Evolutionary conservation across 2,329 filamentous ascomycete species (phyloP), one percentile per base, ranked within the genome.

Genomic region (Exserohilum rostratum): DNA sequence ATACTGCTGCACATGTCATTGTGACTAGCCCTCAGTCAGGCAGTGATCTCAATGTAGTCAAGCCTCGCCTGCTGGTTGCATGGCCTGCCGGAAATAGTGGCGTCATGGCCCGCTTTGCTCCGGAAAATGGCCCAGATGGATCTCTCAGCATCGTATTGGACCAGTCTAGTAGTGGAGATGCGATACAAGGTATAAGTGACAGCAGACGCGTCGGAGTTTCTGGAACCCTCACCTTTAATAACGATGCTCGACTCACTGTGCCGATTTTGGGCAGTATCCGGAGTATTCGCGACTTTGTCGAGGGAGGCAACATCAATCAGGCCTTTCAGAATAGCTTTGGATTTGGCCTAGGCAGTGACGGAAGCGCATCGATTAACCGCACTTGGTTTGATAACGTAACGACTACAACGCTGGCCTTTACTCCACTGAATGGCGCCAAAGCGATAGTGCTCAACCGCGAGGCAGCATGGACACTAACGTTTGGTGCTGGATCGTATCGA

Each of bases 61-160:
- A 79, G 0, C 85, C 85, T 7, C 78, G 86, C n/a, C 70, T 89
- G 18, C 76, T 87, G 10, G 66, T 75, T 6, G 86, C 86, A 7
- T 89, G 85, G 85, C 85, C 87, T 6, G 83, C 85, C 7, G 86
- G 86, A 2, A 86, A 88, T 62, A 88, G 85, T 47, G 86, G 86
- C 0, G 76, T 83, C 22, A 80, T 80, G 4, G 75, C 80, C 0
- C 86, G 82, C 61, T 88, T 88, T 58, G 73, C 78, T 12, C 82
- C 86, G 0, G 73, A 80, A 44, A 80, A 81, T 60, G 81, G 81
- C 2, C 64, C 77, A 12, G 84, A 85, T 54, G 83, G 84, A 2
- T 79, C 78, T 1, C 74, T 89, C 1, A 77, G 75, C 1, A 79
- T 88, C 39, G 67, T 75, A 7, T 69, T 88, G 6, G 75, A 82